Percentiles rank a stretch among this genome's conserved stretches.
phyloP scores from a whole-genome alignment of 164 flowering plant species.

The Chimonanthus salicifolius region DNA sequence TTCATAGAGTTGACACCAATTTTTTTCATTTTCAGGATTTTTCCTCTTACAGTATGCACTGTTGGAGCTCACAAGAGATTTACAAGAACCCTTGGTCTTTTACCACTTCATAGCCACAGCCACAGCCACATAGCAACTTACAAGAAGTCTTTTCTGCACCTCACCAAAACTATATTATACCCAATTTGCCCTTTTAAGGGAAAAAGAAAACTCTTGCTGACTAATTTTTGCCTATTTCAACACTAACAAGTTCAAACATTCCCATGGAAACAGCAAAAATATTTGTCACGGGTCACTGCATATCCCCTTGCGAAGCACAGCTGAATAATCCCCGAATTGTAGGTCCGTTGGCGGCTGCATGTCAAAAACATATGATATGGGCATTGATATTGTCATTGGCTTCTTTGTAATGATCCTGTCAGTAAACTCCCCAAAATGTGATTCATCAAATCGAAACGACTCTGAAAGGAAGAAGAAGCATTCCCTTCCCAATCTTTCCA shows the following conservation, averaged over 20 bases:
- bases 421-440: slow-evolving; percentile 50
- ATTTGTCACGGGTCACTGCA: slow-evolving; percentile 4
- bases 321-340: slow-evolving; percentile 50
- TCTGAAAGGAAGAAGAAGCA: slow-evolving; percentile 69
- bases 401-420: slow-evolving; percentile 30
- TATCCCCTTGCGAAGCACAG: slow-evolving; percentile 27
- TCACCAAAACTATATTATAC: too few relatives aligned
- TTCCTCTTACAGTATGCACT: background rate
- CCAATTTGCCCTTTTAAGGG: too few relatives aligned
- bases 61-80: background rate
- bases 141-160: background rate
- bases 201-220: too few relatives aligned
- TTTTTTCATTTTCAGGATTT: background rate
- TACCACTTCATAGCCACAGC: background rate
- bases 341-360: slow-evolving; percentile 51
- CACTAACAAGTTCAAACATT: background rate
- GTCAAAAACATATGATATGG: slow-evolving; percentile 67
- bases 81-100: background rate
- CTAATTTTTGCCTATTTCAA: background rate
- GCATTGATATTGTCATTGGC: slow-evolving; percentile 44
- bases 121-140: background rate
- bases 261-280: background rate
- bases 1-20: background rate
- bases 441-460: slow-evolving; percentile 71
- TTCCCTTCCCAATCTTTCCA: slow-evolving; percentile 73